These are phyloP conservation scores for Salix dunnii DNA, from an alignment of 345 rosid species.

Conservation along the genomic window DNA sequence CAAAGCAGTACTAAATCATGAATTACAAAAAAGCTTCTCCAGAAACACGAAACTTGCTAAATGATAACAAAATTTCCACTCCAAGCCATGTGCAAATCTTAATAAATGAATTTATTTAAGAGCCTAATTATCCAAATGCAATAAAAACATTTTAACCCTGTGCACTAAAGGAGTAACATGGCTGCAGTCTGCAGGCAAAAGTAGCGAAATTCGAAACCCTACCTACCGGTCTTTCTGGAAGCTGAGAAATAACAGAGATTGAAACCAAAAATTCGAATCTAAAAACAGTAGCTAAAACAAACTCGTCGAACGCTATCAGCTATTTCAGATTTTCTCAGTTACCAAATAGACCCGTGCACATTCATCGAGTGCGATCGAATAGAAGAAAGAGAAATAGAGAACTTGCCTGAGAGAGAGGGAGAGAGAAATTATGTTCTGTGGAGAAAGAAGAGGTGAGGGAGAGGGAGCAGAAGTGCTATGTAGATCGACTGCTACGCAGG, in stretches of 20 bases:
- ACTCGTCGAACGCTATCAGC: not conserved
- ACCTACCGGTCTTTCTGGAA: not conserved
- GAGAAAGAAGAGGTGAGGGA: not conserved
- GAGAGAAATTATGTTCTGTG: not conserved
- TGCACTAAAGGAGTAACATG: not conserved
- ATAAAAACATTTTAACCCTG: not conserved
- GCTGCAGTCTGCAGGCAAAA: not conserved
- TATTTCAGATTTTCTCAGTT: not conserved
- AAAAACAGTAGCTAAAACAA: not conserved
- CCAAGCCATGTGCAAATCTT: not conserved
- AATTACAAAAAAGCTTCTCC: not conserved
- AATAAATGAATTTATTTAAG: not conserved
- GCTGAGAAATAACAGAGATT: not conserved
- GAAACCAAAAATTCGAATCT: not conserved
- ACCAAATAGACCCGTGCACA: not conserved
- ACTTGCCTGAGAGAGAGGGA: constrained; percentile 10
- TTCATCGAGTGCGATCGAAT: not conserved
- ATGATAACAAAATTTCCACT: not conserved
- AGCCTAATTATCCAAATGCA: not conserved
- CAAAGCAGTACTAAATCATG: not conserved
- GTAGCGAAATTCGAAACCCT: constrained; percentile 8
- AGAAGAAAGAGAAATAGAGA: not conserved
- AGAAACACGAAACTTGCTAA: not conserved
- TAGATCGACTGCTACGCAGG: constrained; percentile 12
- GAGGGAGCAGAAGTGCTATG: not conserved